Percentiles rank a stretch among this genome's conserved stretches.
These are phyloP conservation scores for Russula sp. DNA, from an alignment of 768 basidiomycete species.

Conservation along the genomic window DNA sequence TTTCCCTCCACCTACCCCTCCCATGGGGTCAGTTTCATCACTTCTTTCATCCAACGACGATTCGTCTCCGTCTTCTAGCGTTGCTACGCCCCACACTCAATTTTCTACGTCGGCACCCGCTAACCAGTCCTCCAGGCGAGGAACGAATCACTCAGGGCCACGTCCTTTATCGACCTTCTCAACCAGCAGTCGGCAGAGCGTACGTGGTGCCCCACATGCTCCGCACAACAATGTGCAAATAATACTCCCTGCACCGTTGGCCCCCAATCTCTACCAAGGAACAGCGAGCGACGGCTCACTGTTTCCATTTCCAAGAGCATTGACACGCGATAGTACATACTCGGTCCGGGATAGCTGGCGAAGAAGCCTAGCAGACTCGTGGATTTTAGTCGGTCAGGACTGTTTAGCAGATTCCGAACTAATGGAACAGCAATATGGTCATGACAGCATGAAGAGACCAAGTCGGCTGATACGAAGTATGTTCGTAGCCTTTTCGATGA, in stretches of 20 bases:
- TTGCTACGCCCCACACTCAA: not conserved
- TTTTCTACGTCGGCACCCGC: not conserved
- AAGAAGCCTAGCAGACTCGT: constrained; percentile 24
- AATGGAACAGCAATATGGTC: not conserved
- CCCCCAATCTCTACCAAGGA: constrained; percentile 37
- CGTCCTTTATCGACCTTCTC: constrained; percentile 16
- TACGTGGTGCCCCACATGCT: constrained; percentile 61
- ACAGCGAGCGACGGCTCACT: constrained; percentile 8
- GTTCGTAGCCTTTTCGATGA: not conserved
- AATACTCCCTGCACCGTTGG: constrained; percentile 64
- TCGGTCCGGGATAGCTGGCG: constrained; percentile 4
- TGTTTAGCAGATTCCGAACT: not conserved
- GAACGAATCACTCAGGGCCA: not conserved
- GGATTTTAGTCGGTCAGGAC: constrained; percentile 24
- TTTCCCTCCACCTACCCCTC: not conserved
- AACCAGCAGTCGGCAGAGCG: constrained; percentile 25
- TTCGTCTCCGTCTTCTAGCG: constrained; percentile 3
- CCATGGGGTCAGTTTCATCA: constrained; percentile 20
- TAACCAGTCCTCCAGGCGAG: not conserved
- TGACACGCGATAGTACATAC: not conserved
- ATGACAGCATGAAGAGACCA: constrained; percentile 6
- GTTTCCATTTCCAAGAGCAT: not conserved
- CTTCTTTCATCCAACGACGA: constrained; percentile 10
- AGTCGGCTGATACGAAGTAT: constrained; percentile 12
- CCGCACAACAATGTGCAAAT: constrained; percentile 62